phyloP scores from a whole-genome alignment of 1,139 yeast species.

The Cylindricascospora bacillispora region DNA sequence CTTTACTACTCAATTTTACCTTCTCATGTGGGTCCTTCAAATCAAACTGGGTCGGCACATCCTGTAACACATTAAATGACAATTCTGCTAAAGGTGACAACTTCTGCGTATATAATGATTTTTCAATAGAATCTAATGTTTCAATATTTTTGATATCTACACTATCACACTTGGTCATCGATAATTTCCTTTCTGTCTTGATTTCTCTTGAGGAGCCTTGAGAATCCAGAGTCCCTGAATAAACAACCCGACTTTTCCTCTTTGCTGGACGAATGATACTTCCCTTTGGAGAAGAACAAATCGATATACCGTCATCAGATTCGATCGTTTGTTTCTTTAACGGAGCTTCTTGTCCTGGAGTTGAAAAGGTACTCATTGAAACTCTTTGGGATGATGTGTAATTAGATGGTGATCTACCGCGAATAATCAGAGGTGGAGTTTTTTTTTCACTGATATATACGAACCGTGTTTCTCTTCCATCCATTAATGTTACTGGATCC shows the following conservation, averaged over 20 bases:
- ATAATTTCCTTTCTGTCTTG: no score
- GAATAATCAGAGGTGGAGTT: constrained; percentile 51
- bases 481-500: constrained; percentile 5
- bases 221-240: no score
- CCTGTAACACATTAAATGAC: background rate
- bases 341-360: no score
- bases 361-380: background rate
- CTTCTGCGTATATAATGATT: background rate
- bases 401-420: constrained; percentile 60
- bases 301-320: no score
- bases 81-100: background rate
- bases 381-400: constrained; percentile 24
- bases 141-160: no score
- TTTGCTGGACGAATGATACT: no score
- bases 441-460: constrained; percentile 31
- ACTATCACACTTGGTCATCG: no score
- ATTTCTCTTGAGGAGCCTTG: no score
- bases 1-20: background rate
- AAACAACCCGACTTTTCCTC: no score
- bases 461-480: constrained; percentile 10
- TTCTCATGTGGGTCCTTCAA: background rate
- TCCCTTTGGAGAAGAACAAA: no score
- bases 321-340: no score
- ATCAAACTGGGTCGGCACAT: background rate
- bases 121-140: background rate